A percentile compares a stretch with the other conserved stretches of the same genome.
phyloP scores from a whole-genome alignment of 148 eudicot genomes.

The Gaultheria prostrata region DNA sequence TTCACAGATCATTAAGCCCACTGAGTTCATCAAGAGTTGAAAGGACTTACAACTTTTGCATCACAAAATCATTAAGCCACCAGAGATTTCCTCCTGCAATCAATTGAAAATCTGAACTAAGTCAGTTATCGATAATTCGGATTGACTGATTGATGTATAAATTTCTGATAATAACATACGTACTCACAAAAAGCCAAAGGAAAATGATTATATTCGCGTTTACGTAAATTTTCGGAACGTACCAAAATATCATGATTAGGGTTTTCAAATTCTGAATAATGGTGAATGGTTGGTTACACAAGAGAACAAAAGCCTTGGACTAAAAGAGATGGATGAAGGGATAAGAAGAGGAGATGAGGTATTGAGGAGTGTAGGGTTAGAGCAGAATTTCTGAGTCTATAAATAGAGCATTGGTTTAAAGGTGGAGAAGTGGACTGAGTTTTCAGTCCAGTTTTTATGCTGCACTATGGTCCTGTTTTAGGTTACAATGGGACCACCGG shows the following conservation, averaged over 20 bases:
- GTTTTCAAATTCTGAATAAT: not conserved
- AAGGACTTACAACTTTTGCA: not conserved
- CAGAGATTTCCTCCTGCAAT: not conserved
- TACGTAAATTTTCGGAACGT: not conserved
- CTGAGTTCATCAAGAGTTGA: not conserved
- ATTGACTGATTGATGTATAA: not conserved
- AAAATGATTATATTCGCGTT: not conserved
- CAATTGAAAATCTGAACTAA: not conserved
- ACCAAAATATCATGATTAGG: slow-evolving; percentile 23
- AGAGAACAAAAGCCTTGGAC: slow-evolving; percentile 8
- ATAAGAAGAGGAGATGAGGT: slow-evolving; percentile 1
- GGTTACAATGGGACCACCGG: not conserved
- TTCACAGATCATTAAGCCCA: no score
- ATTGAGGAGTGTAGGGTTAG: slow-evolving; percentile 9
- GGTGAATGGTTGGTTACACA: not conserved
- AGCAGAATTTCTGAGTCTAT: slow-evolving; percentile 13
- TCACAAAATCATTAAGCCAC: not conserved
- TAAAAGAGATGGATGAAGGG: not conserved
- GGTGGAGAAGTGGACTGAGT: slow-evolving; percentile 10
- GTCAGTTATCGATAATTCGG: not conserved
- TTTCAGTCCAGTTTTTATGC: not conserved
- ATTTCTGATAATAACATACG: not conserved
- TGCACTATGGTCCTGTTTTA: not conserved
- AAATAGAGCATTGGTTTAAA: slow-evolving; percentile 15
- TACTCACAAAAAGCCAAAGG: not conserved